Percentiles rank a stretch among this genome's conserved stretches.
phyloP scores from a whole-genome alignment of 2,329 filamentous ascomycete species.

The Grosmannia clavigera region DNA sequence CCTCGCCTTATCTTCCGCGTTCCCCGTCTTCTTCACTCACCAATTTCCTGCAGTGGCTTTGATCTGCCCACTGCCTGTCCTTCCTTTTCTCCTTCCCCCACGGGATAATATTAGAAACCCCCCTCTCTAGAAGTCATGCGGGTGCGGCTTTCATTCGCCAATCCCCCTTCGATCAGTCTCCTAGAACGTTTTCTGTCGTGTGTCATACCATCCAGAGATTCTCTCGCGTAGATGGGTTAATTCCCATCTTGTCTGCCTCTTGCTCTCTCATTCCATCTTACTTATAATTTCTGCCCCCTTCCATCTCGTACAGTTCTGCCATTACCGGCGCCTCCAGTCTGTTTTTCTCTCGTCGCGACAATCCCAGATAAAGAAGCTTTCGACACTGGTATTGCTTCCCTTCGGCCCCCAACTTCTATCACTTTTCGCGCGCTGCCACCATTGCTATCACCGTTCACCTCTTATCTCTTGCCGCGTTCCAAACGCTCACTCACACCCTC shows the following conservation, averaged over 20 bases:
- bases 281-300: background rate
- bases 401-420: background rate
- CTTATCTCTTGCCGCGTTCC: background rate
- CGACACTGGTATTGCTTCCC: background rate
- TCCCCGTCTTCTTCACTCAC: background rate
- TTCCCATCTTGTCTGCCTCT: background rate
- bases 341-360: background rate
- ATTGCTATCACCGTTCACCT: background rate
- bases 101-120: background rate
- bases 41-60: background rate
- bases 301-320: background rate
- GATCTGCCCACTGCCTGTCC: background rate
- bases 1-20: no score
- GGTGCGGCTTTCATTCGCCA: constrained; percentile 8
- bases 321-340: background rate
- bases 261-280: background rate
- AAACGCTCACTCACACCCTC: background rate
- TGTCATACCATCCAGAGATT: background rate
- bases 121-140: constrained; percentile 4
- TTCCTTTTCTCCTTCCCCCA: background rate
- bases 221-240: background rate
- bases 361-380: background rate
- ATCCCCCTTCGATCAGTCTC: background rate
- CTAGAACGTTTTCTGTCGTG: background rate
- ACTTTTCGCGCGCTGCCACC: background rate